phyloP scores from a whole-genome alignment of 495 filamentous ascomycete genomes.

The Aspergillus cavernicola region DNA sequence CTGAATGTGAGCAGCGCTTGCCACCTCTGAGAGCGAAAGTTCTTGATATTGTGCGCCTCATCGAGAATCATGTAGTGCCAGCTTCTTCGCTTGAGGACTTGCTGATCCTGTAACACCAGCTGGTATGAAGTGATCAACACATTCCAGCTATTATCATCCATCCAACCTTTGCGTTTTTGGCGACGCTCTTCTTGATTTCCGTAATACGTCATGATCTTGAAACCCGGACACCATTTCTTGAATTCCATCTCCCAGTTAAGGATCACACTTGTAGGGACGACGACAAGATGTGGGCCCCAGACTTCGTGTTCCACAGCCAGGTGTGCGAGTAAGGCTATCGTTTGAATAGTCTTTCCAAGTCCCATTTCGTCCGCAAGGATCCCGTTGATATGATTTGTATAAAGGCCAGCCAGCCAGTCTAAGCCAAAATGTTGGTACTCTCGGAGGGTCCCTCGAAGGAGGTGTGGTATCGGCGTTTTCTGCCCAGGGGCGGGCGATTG shows the following conservation, averaged over 20 bases:
- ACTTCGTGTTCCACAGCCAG: conserved; percentile 85
- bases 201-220: conserved; percentile 98
- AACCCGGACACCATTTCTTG: conserved; percentile 98
- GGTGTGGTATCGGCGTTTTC: conserved; percentile 76
- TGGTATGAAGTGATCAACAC: conserved; percentile 97
- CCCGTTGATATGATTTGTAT: conserved; percentile 90
- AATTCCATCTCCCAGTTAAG: conserved; percentile 99
- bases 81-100: conserved; percentile 83
- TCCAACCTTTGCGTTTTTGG: conserved; percentile 87
- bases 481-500: conserved; percentile 39
- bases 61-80: conserved; percentile 99
- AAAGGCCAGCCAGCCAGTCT: conserved; percentile 92
- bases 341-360: conserved; percentile 97
- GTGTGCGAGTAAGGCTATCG: conserved; percentile 90
- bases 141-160: conserved; percentile 86
- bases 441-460: conserved; percentile 87
- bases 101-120: conserved; percentile 86
- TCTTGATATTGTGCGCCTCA: conserved; percentile 99
- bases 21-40: conserved; percentile 96
- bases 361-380: conserved; percentile 99
- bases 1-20: conserved; percentile 89
- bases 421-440: conserved; percentile 96
- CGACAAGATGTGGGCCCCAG: conserved; percentile 94
- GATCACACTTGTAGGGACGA: conserved; percentile 98
- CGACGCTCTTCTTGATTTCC: conserved; percentile 89